Evolutionary conservation across 768 basidiomycete species (phyloP).

Genomic region (Calocera viscosa): DNA sequence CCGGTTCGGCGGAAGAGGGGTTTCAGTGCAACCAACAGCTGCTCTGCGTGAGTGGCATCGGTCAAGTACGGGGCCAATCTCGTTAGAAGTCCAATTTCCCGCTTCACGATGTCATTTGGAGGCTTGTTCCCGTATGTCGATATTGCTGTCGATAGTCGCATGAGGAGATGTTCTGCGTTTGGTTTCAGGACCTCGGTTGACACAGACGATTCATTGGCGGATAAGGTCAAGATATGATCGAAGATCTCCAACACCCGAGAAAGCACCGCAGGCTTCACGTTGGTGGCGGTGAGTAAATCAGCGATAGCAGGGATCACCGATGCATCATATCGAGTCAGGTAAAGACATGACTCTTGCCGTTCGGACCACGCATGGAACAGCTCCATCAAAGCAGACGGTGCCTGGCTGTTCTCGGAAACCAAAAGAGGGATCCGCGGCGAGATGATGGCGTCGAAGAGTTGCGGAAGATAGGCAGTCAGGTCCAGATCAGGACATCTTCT

Average conservation of each 20-base stretch:
- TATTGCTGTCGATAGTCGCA: conserved; percentile 42
- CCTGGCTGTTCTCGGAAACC: conserved; percentile 77
- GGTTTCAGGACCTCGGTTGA: conserved; percentile 50
- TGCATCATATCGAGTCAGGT: conserved; percentile 57
- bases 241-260: conserved; percentile 74
- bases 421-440: conserved; percentile 66
- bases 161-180: conserved; percentile 40
- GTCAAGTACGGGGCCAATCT: conserved; percentile 61
- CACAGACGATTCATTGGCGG: conserved; percentile 39
- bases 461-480: conserved; percentile 54
- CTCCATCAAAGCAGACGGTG: conserved; percentile 79
- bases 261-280: conserved; percentile 78
- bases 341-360: conserved; percentile 41
- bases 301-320: conserved; percentile 65
- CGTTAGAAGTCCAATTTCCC: conserved; percentile 73
- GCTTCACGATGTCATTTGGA: conserved; percentile 45
- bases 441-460: conserved; percentile 59
- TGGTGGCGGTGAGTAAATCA: conserved; percentile 63
- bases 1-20: conserved; percentile 69
- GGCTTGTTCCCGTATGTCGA: conserved; percentile 39
- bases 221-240: conserved; percentile 47
- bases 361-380: conserved; percentile 69
- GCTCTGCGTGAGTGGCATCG: conserved; percentile 57
- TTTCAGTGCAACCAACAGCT: conserved; percentile 56
- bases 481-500: conserved; percentile 57